Evolutionary conservation across 345 rosid species (phyloP), one percentile per base, ranked within the genome.

Genomic region (Linum trigynum): DNA sequence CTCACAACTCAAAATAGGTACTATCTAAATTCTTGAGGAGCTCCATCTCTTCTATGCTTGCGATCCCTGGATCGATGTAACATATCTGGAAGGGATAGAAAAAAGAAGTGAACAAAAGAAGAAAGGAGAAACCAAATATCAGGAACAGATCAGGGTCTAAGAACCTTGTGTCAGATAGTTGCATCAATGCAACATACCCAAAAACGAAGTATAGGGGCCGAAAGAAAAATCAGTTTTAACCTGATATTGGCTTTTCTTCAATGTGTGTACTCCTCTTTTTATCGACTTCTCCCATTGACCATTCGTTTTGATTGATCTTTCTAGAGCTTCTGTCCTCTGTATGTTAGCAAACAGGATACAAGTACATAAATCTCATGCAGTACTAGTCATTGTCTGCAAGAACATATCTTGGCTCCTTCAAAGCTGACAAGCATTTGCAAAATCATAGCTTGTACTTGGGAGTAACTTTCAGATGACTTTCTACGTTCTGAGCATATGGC

Each of bases 191-290:
- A 55, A 55, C 51, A 15, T 40, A 70, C 61, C n/a, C 39, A 11
- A 68, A 32, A 36, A 71, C 55, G 39, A 41, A 55, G 39, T 36
- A 14, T 62, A 71, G 61, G 45, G 35, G 4, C 55, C 39, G 23
- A 35, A 55, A 39, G 35, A 50, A 4, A 59, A 57, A 50, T 4
- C 32, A 55, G 60, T 50, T 64, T 65, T 63, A 65, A 90, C 97
- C 90, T 87, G 97, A 76, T 90, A 90, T 64, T 84, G 86, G 3
- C 86, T 79, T 65, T 83, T 77, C 63, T 68, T 80, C 75, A 85
- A 72, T 38, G 89, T 85, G 76, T 85, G 90, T 51, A 79, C 80
- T 61, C 97, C 97, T 81, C 95, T 79, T 69, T 85, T 90, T 55
- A 87, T 69, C 72, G 72, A 79, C 75, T 73, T 73, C 77, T 85